phyloP scores from a whole-genome alignment of 306 rosid genomes.

The Crataegus laevigata region DNA sequence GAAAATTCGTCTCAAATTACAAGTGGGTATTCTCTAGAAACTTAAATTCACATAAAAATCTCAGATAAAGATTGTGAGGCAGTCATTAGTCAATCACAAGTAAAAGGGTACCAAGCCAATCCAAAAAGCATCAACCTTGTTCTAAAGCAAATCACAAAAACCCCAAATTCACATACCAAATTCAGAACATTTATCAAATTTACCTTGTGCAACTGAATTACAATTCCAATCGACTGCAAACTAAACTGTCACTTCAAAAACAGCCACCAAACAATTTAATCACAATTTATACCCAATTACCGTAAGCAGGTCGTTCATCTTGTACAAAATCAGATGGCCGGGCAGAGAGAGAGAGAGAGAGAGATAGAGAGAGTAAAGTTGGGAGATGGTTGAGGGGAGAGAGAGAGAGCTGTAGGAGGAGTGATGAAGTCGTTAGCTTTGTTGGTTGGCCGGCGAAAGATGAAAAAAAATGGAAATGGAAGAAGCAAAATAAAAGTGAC shows the following conservation, averaged over 20 bases:
- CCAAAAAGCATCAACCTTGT: not conserved
- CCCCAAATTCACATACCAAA: not conserved
- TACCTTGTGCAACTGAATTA: constrained; percentile 8
- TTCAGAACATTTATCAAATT: not conserved
- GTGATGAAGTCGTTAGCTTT: not conserved
- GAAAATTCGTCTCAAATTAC: constrained; percentile 3
- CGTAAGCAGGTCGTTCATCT: constrained; percentile 89
- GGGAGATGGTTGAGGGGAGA: not conserved
- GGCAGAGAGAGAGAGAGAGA: not conserved
- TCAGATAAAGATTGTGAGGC: not conserved
- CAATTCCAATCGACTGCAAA: constrained; percentile 3
- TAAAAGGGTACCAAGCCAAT: not conserved
- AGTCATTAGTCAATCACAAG: not conserved
- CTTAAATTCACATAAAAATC: not conserved
- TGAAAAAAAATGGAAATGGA: not conserved
- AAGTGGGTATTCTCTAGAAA: not conserved
- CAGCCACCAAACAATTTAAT: not conserved
- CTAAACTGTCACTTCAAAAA: not conserved
- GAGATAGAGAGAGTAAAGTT: not conserved
- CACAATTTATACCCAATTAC: constrained; percentile 30
- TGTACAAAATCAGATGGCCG: constrained; percentile 17
- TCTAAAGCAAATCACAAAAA: not conserved
- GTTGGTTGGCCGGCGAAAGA: constrained; percentile 41
- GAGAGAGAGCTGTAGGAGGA: not conserved
- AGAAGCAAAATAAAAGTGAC: constrained; percentile 25